Base-by-base conservation (phyloP, 768 basidiomycete genomes). In the Hypholoma fasciculare region DNA sequence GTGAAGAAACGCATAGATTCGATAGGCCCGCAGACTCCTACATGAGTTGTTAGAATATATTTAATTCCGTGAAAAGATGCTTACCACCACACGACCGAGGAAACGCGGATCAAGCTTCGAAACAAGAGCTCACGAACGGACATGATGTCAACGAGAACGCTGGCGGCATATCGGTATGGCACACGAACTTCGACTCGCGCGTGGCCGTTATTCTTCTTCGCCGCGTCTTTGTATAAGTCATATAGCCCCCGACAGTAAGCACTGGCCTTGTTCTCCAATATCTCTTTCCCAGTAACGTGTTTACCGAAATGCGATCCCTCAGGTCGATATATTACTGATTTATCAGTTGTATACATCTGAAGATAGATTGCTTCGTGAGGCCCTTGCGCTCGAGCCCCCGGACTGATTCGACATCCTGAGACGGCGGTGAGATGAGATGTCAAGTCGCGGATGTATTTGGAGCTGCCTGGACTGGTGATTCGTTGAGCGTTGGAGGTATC, bases 151-250 rank as follows among this genome's bases (percentile, higher is more conserved):
- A 37, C 2, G 16, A 19, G 4, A 12, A 39, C 12, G 38, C 38
- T 39, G 38, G 39, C 11, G 0, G 60, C 63, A 27, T 59, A 38
- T 3, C 19, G 8, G 3, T 67, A 4, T 3, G 71, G 72, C 5
- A 72, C 60, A 1, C 74, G 61, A 9, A 71, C 55, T 48, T 75
- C 72, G 0, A 73, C n/a, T 1, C 69, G 63, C 4, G 74, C 71
- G 11, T 61, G 57, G 0, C 69, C 65, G 16, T 44, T 9, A 39
- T 61, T 65, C 0, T 49, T 38, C 0, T 38, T 44, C 9, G 49
- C 51, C 0, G 69, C 69, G 11, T 68, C 54, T 2, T 17, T 12
- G 40, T 71, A 74, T 0, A 72, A 2, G 0, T 48, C n/a, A 43
- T 64, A 62, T 0, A 75, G 65, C 0, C 49, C 51, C 0, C 54